A percentile compares a stretch with the other conserved stretches of the same genome.
These are phyloP conservation scores for Nitzschia sp. DNA, from an alignment of 108 stramenopile species.

Conservation along the genomic window DNA sequence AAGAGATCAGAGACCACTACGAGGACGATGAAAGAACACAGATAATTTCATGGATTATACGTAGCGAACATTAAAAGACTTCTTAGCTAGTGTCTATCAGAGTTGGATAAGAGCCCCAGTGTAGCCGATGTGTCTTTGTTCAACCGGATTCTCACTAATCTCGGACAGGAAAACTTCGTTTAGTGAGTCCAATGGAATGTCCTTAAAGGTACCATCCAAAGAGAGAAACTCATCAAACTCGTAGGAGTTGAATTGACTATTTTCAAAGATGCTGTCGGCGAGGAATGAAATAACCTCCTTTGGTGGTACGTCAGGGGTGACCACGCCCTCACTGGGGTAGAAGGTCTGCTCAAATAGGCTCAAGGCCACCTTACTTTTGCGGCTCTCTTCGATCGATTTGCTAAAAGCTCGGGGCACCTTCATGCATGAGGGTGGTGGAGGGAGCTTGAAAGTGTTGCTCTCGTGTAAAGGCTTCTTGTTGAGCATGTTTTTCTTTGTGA, in stretches of 20 bases:
- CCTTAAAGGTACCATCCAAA: constrained; percentile 5
- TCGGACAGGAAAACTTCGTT: constrained; percentile 10
- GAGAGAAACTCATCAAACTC: background rate
- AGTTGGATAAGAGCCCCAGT: background rate
- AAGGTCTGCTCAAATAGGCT: constrained; percentile 1
- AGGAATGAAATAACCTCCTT: background rate
- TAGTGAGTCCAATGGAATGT: constrained; percentile 4
- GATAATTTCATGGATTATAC: no score
- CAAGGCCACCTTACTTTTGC: no score
- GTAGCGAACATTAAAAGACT: no score
- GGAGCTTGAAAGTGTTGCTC: background rate
- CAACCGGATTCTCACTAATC: background rate
- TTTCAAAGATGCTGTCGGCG: constrained; percentile 12
- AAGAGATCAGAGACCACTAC: no score
- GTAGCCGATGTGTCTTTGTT: background rate
- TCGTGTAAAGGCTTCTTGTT: background rate
- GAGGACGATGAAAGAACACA: no score
- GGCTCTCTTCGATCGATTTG: background rate
- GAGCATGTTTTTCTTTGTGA: background rate
- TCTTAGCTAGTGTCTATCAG: no score
- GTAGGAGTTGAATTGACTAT: constrained; percentile 1
- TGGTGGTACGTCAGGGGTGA: background rate
- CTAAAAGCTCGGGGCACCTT: background rate
- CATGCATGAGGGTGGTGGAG: constrained; percentile 1
- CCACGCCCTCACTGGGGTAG: background rate